Evolutionary conservation across 371 early-diverging fungal species (phyloP), one percentile per base, ranked within the genome.

Genomic region (Mucor mucedo): DNA sequence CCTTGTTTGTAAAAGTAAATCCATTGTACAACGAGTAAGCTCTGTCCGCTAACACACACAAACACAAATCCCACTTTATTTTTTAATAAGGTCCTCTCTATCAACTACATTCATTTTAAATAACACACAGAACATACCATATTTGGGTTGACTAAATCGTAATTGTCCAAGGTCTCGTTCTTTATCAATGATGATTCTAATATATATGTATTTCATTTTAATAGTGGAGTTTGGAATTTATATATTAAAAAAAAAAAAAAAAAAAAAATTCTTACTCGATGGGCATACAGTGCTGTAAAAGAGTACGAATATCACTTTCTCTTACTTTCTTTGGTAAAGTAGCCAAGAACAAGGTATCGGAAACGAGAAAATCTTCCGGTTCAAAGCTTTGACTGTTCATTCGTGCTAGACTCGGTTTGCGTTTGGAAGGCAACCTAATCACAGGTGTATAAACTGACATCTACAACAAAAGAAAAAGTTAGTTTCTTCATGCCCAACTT

Each of bases 241-340:
- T 59, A 32, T 52, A 58, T 47, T 40, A 44, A 45, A 48, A 55
- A 45, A 44, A 35, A 52, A 45, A 58, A 40, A 32, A 44, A 45
- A 48, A 55, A 45, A 44, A 35, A 52, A 45, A 16, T 6, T 68
- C 75, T 59, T 75, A 81, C 82, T 81, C 78, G 21, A 64, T 55
- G 21, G 82, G 79, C 66, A 70, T 73, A 60, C 73, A 81, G 58
- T 72, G 66, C 39, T 81, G 77, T 21, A 81, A 52, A 50, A 81
- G 62, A 5, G 62, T 64, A 45, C 74, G 70, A 14, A 81, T 59
- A 58, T 81, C 82, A 13, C 57, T 60, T 55, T 81, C 82, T 50
- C 58, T 66, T n/a, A 81, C 65, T 29, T 68, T 63, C 8, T 49
- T 33, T 28, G 72, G 68, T 2, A 81, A 52, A 30, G 67, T 70